These are phyloP conservation scores for Craterostigma plantagineum DNA, from an alignment of 257 asterid species.

Conservation along the genomic window DNA sequence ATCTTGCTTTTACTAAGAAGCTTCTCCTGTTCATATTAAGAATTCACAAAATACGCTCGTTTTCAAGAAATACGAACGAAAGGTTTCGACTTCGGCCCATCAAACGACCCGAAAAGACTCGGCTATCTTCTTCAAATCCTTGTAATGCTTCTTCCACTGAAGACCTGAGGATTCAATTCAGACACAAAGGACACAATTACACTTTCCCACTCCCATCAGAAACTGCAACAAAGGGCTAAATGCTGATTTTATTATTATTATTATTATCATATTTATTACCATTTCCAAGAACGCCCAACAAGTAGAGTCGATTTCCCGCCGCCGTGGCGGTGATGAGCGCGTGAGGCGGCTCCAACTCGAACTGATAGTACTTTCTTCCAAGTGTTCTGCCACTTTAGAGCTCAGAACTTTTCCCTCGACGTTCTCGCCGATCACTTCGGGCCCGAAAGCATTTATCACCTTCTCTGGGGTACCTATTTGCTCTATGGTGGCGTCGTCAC, in stretches of 20 bases:
- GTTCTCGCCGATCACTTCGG: slow-evolving; percentile 82
- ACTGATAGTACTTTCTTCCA: slow-evolving; percentile 73
- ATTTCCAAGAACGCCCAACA: slow-evolving; percentile 64
- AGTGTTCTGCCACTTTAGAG: slow-evolving; percentile 38
- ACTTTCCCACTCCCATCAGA: too few relatives aligned
- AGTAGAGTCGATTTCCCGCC: slow-evolving; percentile 88
- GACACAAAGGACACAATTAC: slow-evolving; percentile 3
- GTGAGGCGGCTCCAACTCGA: slow-evolving; percentile 89
- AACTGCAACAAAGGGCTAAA: too few relatives aligned
- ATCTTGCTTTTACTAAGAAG: too few relatives aligned
- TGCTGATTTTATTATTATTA: too few relatives aligned
- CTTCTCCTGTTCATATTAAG: too few relatives aligned
- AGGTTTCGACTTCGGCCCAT: not conserved
- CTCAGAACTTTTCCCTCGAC: slow-evolving; percentile 85
- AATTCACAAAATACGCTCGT: too few relatives aligned
- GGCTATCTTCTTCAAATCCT: slow-evolving; percentile 66
- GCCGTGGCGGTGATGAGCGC: slow-evolving; percentile 85
- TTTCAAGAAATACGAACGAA: too few relatives aligned
- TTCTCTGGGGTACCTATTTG: slow-evolving; percentile 71
- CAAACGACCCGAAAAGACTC: slow-evolving; percentile 68
- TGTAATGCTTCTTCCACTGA: slow-evolving; percentile 89
- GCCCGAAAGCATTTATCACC: slow-evolving; percentile 92
- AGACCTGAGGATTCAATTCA: slow-evolving; percentile 57
- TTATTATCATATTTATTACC: too few relatives aligned
- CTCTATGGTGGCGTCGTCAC: slow-evolving; percentile 69